Base-by-base conservation (phyloP, 805 yeast species). In the Candida michaelii region DNA sequence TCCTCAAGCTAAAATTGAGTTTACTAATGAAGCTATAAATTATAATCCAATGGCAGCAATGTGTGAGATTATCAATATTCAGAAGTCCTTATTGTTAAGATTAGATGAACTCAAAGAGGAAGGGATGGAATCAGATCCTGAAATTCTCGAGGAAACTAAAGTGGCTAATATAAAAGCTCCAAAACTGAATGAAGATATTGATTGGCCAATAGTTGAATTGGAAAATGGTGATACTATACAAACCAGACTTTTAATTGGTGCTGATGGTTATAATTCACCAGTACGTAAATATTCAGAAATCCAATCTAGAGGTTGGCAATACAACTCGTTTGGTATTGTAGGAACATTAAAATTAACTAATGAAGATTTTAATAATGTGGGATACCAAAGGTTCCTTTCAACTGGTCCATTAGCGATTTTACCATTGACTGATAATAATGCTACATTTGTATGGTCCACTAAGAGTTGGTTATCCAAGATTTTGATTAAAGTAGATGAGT, bases 231-330 rank as follows among this genome's bases (percentile, higher is more conserved):
- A 77, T 11, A 49, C 56, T 10, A 70, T 83, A 39, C 77, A 78
- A 54, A 76, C 96, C 0, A 73, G 96, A 42, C 69, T 90, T n/a
- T 68, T 90, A 15, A 79, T 93, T 12, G 99, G 99, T 7, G 96
- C 97, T 30, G 99, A 93, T 60, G 99, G 99, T 1, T 89, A 82
- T 60, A 88, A 89, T 60, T 89, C 97, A 1, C 97, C 97, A 0
- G 98, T 86, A 5, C 76, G 97, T 36, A 73, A 76, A 48, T 90
- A 76, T 56, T 84, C 97, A 0, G 81, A 78, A 1, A 89, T 93
- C 42, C 83, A 82, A 56, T 79, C 95, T 1, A 75, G 96, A 36
- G 99, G 99, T 12, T 93, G 98, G 98, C 78, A 77, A 38, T 93
- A 93, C 63, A 73, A 83, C 51, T 74, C 88, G 37, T 87, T 82